A percentile compares a stretch with the other conserved stretches of the same genome.
Conservation (phyloP, 2,329 filamentous ascomycete genomes). For the Beauveria asiatica region DNA sequence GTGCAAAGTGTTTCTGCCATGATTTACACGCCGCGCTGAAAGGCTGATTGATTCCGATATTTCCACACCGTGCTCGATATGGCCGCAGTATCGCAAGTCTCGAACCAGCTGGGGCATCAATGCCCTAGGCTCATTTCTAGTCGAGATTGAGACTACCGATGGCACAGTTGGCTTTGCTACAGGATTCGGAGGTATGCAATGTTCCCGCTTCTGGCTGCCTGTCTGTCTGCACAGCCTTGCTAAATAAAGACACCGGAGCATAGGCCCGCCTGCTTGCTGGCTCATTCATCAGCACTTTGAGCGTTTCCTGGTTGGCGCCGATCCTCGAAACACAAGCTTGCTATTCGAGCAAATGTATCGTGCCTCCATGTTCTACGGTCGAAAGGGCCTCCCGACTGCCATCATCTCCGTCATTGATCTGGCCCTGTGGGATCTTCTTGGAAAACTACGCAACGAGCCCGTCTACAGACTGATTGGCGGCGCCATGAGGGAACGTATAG, state of each 20-base stretch:
- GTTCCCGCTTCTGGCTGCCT: not conserved
- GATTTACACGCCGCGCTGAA: slow-evolving; percentile 17
- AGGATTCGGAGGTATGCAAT: slow-evolving; percentile 65
- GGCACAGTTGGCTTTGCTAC: slow-evolving; percentile 92
- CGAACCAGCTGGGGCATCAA: slow-evolving; percentile 95
- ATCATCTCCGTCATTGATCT: slow-evolving; percentile 93
- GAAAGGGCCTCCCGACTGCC: slow-evolving; percentile 82
- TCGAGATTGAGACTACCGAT: slow-evolving; percentile 82
- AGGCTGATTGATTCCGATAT: slow-evolving; percentile 92
- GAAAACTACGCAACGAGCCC: slow-evolving; percentile 84
- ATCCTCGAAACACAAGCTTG: slow-evolving; percentile 84
- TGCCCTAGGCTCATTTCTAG: slow-evolving; percentile 81
- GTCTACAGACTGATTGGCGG: slow-evolving; percentile 93
- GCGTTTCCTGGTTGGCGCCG: slow-evolving; percentile 79
- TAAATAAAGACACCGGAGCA: not conserved
- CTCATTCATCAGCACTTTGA: slow-evolving; percentile 89
- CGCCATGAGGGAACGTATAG: slow-evolving; percentile 70
- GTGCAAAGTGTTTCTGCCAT: not conserved
- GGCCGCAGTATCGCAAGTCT: slow-evolving; percentile 80
- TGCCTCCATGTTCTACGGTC: slow-evolving; percentile 90
- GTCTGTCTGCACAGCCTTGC: not conserved
- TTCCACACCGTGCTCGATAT: slow-evolving; percentile 83
- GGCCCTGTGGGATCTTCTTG: slow-evolving; percentile 84
- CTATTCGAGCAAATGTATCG: slow-evolving; percentile 97
- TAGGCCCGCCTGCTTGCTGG: slow-evolving; percentile 85